Evolutionary conservation across 1,139 yeast genomes (phyloP).

Genomic region (Taphrina pruni): DNA sequence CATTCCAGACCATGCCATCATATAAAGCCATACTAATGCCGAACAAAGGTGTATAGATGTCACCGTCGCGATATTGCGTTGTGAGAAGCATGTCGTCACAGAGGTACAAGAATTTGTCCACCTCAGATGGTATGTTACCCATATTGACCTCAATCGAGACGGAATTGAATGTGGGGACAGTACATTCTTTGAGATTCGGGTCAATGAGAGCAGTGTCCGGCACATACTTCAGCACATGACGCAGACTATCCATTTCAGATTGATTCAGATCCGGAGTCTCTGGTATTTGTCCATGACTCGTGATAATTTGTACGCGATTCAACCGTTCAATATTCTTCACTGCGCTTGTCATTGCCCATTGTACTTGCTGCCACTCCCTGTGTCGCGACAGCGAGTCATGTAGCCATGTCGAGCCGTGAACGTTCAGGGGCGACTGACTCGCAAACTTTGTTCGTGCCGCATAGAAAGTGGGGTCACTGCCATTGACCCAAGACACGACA

Average conservation of each 20-base stretch:
- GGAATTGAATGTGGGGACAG: slow-evolving; percentile 4
- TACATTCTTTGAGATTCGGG: neutral
- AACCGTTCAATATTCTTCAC: neutral
- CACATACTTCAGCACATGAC: neutral
- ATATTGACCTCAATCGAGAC: neutral
- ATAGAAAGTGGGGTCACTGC: no score
- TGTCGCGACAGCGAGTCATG: no score
- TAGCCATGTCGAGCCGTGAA: no score
- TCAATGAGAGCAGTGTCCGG: neutral
- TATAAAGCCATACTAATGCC: neutral
- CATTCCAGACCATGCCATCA: slow-evolving; percentile 3
- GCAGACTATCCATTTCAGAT: neutral
- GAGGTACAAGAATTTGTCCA: neutral
- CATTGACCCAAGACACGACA: neutral
- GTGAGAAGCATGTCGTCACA: slow-evolving; percentile 13
- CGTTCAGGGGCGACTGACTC: no score
- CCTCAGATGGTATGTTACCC: neutral
- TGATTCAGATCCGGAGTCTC: neutral
- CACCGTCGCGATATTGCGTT: slow-evolving; percentile 2
- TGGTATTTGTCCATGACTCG: slow-evolving; percentile 5
- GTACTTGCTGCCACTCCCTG: no score
- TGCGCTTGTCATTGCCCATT: neutral
- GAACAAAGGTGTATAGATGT: slow-evolving; percentile 4
- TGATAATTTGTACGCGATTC: neutral
- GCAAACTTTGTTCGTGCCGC: no score